phyloP scores from a whole-genome alignment of 305 asterid genomes.

The Solanum hybrid region DNA sequence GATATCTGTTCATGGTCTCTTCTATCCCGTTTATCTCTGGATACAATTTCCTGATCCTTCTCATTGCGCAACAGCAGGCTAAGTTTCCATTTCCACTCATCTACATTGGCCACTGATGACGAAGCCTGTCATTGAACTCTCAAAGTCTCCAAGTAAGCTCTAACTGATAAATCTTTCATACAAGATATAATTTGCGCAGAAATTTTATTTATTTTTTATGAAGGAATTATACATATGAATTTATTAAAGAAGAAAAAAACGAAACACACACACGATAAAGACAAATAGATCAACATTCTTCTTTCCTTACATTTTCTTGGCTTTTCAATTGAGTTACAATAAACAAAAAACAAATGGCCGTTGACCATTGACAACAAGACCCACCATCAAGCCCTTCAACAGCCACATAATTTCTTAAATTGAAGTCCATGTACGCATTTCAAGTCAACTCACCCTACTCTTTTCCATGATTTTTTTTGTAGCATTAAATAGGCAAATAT shows the following conservation, averaged over 20 bases:
- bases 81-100: constrained; percentile 99
- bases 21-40: constrained; percentile 88
- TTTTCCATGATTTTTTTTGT: neutral
- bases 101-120: constrained; percentile 93
- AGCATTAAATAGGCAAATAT: neutral
- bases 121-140: constrained; percentile 51
- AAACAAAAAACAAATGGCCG: neutral
- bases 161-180: neutral
- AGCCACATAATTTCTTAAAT: neutral
- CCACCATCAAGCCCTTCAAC: neutral
- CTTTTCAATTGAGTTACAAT: neutral
- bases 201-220: neutral
- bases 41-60: constrained; percentile 70
- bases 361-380: neutral
- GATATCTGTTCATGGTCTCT: constrained; percentile 93
- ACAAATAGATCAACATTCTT: neutral
- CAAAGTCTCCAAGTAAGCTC: constrained; percentile 1
- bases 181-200: neutral
- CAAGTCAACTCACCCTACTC: neutral
- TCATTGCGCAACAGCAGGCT: constrained; percentile 66
- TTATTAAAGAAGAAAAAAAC: neutral
- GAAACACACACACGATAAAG: neutral
- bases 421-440: neutral
- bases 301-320: neutral
- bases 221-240: neutral